Percentiles rank a stretch among this genome's conserved stretches.
Conservation (phyloP, 176 grass and related monocot genomes). For the Elaeis guineensis region DNA sequence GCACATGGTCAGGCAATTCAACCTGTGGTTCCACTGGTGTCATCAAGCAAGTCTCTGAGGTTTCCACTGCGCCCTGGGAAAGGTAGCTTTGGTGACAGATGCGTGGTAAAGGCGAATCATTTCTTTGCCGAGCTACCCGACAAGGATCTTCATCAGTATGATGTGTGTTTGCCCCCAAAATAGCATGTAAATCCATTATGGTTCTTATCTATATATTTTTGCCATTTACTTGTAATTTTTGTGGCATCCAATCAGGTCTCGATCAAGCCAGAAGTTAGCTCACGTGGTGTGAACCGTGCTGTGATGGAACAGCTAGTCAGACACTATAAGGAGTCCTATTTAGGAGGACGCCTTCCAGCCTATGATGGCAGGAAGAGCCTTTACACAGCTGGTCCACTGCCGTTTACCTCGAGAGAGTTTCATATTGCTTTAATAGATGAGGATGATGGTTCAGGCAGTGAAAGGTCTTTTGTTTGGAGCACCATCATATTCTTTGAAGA, state of each 20-base stretch:
- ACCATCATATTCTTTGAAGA: too few species aligned
- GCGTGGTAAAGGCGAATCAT: slow-evolving; percentile 45
- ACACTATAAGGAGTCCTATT: slow-evolving; percentile 18
- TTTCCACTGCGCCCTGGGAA: slow-evolving; percentile 38
- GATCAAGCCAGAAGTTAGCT: slow-evolving; percentile 27
- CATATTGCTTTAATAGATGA: slow-evolving; percentile 15
- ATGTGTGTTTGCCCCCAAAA: slow-evolving; percentile 25
- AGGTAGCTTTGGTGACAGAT: neutral
- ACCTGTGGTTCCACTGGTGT: neutral
- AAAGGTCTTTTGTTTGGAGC: too few species aligned
- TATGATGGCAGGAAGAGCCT: slow-evolving; percentile 58
- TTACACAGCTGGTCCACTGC: slow-evolving; percentile 51
- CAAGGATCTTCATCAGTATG: slow-evolving; percentile 49
- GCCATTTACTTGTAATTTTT: neutral
- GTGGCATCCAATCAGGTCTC: slow-evolving; percentile 25
- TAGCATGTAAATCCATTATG: neutral
- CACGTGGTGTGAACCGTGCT: slow-evolving; percentile 15
- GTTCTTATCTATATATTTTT: neutral
- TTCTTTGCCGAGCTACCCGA: slow-evolving; percentile 51
- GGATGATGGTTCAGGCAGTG: slow-evolving; percentile 8
- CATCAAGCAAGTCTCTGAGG: slow-evolving; percentile 2
- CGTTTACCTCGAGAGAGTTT: slow-evolving; percentile 29
- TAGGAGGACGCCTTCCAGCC: slow-evolving; percentile 30
- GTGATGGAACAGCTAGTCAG: slow-evolving; percentile 38
- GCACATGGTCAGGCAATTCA: too few species aligned